These are phyloP conservation scores for Aspergillus viridinutans DNA, from an alignment of 2,329 filamentous ascomycete genomes.

Conservation along the genomic window DNA sequence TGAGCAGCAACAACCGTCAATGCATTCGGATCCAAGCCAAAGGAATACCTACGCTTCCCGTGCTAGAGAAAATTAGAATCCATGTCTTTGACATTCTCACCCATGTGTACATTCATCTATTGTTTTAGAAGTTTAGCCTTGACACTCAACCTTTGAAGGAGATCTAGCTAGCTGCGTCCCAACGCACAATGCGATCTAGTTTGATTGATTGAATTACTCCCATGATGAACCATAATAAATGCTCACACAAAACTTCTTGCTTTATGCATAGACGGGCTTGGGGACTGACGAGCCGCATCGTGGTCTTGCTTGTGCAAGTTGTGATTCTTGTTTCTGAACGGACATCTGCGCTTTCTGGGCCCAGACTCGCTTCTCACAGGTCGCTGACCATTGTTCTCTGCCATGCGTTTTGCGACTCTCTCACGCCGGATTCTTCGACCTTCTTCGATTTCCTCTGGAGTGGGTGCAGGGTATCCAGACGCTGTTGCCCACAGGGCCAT, in stretches of 20 bases:
- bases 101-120: not conserved
- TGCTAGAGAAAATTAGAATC: too few species aligned
- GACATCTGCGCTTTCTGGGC: not conserved
- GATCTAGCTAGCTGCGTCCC: not conserved
- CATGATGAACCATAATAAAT: not conserved
- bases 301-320: not conserved
- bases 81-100: too few species aligned
- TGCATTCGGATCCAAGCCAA: too few species aligned
- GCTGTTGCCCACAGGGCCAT: not conserved
- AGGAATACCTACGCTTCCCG: too few species aligned
- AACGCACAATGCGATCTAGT: not conserved
- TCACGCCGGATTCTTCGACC: slow-evolving; percentile 1
- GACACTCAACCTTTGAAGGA: too few species aligned
- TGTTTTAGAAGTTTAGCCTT: not conserved
- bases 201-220: not conserved
- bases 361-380: not conserved
- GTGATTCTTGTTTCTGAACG: not conserved
- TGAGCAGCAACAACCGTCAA: too few species aligned
- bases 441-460: slow-evolving; percentile 1
- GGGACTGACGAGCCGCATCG: not conserved
- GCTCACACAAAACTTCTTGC: not conserved
- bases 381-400: not conserved
- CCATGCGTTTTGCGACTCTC: not conserved
- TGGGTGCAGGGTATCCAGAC: not conserved
- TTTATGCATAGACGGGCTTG: not conserved